phyloP scores from a whole-genome alignment of 2,329 filamentous ascomycete species.

The Sclerotinia borealis region DNA sequence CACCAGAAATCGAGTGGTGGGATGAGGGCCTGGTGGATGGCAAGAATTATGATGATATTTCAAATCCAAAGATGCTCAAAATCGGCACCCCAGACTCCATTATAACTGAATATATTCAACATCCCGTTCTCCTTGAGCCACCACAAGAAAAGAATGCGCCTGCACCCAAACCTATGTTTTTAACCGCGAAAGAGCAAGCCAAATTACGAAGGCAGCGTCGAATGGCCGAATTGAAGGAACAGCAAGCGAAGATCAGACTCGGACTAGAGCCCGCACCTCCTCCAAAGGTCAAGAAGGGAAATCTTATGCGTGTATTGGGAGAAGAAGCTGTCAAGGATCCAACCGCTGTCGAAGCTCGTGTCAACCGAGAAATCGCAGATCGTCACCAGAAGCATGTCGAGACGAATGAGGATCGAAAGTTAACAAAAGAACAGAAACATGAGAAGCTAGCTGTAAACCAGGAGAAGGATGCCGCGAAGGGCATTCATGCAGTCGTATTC shows the following conservation, averaged over 20 bases:
- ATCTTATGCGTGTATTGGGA: slow-evolving; percentile 94
- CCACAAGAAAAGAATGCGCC: slow-evolving; percentile 82
- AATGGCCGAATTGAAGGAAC: slow-evolving; percentile 90
- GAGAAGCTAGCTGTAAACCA: slow-evolving; percentile 81
- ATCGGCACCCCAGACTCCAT: slow-evolving; percentile 75
- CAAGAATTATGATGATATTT: slow-evolving; percentile 65
- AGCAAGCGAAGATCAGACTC: slow-evolving; percentile 90
- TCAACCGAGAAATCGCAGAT: slow-evolving; percentile 87
- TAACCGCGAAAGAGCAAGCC: slow-evolving; percentile 84
- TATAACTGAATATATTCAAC: slow-evolving; percentile 85
- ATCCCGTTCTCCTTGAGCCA: slow-evolving; percentile 84
- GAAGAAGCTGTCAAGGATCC: slow-evolving; percentile 86
- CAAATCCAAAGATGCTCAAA: slow-evolving; percentile 60
- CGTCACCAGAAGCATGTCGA: slow-evolving; percentile 72
- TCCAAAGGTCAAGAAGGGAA: slow-evolving; percentile 94
- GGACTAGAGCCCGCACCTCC: slow-evolving; percentile 85
- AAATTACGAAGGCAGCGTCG: slow-evolving; percentile 85
- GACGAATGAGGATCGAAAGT: slow-evolving; percentile 75
- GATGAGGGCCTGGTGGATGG: slow-evolving; percentile 81
- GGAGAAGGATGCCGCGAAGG: slow-evolving; percentile 79
- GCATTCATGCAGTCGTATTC: slow-evolving; percentile 82
- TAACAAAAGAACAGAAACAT: slow-evolving; percentile 79
- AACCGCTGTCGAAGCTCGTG: slow-evolving; percentile 89
- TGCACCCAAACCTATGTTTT: slow-evolving; percentile 79
- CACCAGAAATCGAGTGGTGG: slow-evolving; percentile 95